Percentiles rank a stretch among this genome's conserved stretches.
Evolutionary conservation across 371 early-diverging fungal species (phyloP).

Genomic region (Hamiltosporidium tvaerminnensis): DNA sequence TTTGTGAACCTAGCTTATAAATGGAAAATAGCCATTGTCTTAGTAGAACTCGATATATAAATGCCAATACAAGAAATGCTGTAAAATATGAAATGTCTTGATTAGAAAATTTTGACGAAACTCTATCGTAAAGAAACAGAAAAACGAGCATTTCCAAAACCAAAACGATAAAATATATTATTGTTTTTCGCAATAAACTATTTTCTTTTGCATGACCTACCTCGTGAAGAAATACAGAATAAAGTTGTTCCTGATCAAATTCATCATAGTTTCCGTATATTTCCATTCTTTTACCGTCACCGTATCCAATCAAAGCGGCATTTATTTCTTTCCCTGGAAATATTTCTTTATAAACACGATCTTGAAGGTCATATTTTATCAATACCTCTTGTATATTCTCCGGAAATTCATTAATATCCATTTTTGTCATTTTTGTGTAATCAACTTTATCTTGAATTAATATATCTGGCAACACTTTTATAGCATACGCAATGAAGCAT

Average conservation of each 20-base stretch:
- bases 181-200: constrained; percentile 47
- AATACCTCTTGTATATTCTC: constrained; percentile 32
- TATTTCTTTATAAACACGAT: constrained; percentile 41
- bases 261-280: constrained; percentile 48
- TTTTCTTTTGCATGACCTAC: constrained; percentile 51
- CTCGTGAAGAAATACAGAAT: constrained; percentile 52
- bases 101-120: constrained; percentile 25
- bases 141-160: constrained; percentile 33
- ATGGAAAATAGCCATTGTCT: constrained; percentile 37
- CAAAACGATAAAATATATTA: constrained; percentile 29
- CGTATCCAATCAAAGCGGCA: constrained; percentile 51
- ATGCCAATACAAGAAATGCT: constrained; percentile 36
- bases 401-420: constrained; percentile 23
- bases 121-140: constrained; percentile 18
- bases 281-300: constrained; percentile 35
- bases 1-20: constrained; percentile 48
- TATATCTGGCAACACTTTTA: constrained; percentile 32
- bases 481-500: constrained; percentile 33
- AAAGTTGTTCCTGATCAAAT: constrained; percentile 27
- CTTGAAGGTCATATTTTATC: constrained; percentile 18
- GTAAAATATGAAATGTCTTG: constrained; percentile 25
- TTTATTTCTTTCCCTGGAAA: constrained; percentile 22
- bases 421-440: constrained; percentile 21
- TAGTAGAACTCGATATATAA: constrained; percentile 38
- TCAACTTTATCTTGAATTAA: constrained; percentile 32